phyloP scores from a whole-genome alignment of 108 stramenopile species.

The Stephanodiscus triporus region DNA sequence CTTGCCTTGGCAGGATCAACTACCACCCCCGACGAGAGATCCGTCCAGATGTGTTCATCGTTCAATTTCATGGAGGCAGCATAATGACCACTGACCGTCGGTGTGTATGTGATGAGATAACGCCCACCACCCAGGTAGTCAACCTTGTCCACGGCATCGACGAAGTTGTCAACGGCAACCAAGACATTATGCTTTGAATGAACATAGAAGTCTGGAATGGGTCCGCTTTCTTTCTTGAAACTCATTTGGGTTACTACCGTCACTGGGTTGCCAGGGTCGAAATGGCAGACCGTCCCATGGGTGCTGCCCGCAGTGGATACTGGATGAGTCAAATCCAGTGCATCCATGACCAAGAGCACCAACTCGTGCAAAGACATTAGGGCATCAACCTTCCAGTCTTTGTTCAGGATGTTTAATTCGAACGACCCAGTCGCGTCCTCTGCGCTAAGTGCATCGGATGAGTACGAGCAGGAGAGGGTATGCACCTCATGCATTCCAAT shows the following conservation, averaged over 20 bases:
- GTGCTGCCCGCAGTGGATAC: slow-evolving; percentile 21
- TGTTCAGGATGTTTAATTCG: slow-evolving; percentile 25
- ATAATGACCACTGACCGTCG: slow-evolving; percentile 66
- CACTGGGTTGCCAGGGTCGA: slow-evolving; percentile 21
- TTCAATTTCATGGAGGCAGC: slow-evolving; percentile 51
- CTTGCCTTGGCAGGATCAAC: slow-evolving; percentile 59
- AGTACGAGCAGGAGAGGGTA: slow-evolving; percentile 45
- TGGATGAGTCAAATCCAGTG: slow-evolving; percentile 16
- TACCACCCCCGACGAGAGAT: slow-evolving; percentile 55
- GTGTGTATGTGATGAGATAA: slow-evolving; percentile 67
- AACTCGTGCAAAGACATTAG: slow-evolving; percentile 20
- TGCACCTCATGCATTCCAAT: slow-evolving; percentile 68
- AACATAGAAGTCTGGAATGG: slow-evolving; percentile 24
- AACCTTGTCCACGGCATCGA: slow-evolving; percentile 56
- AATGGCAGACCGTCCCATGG: slow-evolving; percentile 37
- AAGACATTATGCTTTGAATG: slow-evolving; percentile 25
- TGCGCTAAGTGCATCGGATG: slow-evolving; percentile 18
- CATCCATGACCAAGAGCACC: slow-evolving; percentile 10
- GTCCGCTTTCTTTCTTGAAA: slow-evolving; percentile 22
- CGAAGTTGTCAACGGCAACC: slow-evolving; percentile 20
- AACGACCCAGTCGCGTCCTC: slow-evolving; percentile 35
- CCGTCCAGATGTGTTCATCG: slow-evolving; percentile 50
- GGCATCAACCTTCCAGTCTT: slow-evolving; percentile 22
- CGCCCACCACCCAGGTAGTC: slow-evolving; percentile 57
- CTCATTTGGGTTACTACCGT: slow-evolving; percentile 23